phyloP scores from a whole-genome alignment of 441 rosid genomes.

The Eruca vesicaria region DNA sequence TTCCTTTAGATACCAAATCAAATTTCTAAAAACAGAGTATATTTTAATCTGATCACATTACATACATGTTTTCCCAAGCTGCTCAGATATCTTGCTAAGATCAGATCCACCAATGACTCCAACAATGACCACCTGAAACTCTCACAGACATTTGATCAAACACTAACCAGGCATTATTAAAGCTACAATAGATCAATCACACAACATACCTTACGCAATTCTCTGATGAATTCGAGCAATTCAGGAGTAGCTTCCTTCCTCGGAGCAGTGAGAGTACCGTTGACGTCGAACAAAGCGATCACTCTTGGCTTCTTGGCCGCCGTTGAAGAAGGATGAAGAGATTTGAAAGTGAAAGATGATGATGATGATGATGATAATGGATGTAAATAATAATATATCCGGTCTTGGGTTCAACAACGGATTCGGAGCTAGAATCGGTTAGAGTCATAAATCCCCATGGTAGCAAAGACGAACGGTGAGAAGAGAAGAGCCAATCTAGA shows the following conservation, averaged over 20 bases:
- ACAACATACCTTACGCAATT: conserved; percentile 67
- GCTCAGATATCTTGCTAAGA: conserved; percentile 85
- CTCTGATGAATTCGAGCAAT: conserved; percentile 66
- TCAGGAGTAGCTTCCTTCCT: conserved; percentile 68
- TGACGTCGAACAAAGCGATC: conserved; percentile 70
- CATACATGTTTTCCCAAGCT: conserved; percentile 84
- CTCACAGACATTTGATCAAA: conserved; percentile 22
- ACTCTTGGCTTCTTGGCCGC: conserved; percentile 56
- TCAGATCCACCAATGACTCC: conserved; percentile 99
- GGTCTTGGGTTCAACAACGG: conserved; percentile 62
- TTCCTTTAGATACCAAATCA: not conserved
- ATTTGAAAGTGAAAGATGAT: conserved; percentile 5
- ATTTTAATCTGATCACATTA: conserved; percentile 12
- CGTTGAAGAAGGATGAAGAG: conserved; percentile 35
- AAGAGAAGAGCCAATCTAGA: conserved; percentile 40
- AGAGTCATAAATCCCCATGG: conserved; percentile 72
- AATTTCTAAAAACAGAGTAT: not conserved
- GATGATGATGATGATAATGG: no score
- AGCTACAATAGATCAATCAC: not conserved
- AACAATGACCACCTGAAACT: conserved; percentile 67
- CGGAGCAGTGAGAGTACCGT: conserved; percentile 93
- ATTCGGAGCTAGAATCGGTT: conserved; percentile 47
- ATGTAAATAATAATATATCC: no score
- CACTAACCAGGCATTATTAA: not conserved
- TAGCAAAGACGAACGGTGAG: conserved; percentile 35